phyloP scores from a whole-genome alignment of 225 moss, liverwort and hornwort species.

The Pseudisothecium myosuroides region DNA sequence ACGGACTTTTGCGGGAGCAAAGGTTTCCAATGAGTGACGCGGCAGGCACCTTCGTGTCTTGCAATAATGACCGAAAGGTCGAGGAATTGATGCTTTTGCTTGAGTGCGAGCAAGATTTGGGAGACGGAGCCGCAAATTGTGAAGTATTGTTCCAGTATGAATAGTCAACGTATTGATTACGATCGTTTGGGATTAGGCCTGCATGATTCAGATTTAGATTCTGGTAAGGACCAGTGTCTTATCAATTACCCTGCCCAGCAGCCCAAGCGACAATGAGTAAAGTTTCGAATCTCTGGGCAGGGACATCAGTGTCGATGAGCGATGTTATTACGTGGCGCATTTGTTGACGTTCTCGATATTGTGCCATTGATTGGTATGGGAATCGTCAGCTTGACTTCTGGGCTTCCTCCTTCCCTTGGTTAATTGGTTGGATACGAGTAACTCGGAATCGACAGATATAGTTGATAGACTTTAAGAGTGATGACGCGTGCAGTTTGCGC shows the following conservation, averaged over 20 bases:
- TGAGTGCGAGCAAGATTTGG: neutral
- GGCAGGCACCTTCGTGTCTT: neutral
- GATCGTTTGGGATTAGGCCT: neutral
- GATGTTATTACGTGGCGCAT: neutral
- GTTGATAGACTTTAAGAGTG: neutral
- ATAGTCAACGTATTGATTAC: neutral
- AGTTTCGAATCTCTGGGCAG: neutral
- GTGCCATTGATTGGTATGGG: neutral
- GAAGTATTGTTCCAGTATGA: neutral
- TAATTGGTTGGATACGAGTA: neutral
- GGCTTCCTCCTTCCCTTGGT: neutral
- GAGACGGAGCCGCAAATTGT: neutral
- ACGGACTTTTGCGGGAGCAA: neutral
- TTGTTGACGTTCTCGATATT: neutral
- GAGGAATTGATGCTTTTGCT: neutral
- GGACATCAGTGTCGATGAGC: neutral
- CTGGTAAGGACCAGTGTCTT: neutral
- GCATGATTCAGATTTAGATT: neutral
- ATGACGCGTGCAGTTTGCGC: neutral
- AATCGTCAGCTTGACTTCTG: neutral
- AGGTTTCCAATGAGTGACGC: neutral
- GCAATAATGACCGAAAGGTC: neutral
- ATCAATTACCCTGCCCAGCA: neutral
- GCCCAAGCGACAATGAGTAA: neutral
- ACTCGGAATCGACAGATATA: neutral